These are phyloP conservation scores for Fraxinus pennsylvanica DNA, from an alignment of 257 asterid species.

Conservation along the genomic window DNA sequence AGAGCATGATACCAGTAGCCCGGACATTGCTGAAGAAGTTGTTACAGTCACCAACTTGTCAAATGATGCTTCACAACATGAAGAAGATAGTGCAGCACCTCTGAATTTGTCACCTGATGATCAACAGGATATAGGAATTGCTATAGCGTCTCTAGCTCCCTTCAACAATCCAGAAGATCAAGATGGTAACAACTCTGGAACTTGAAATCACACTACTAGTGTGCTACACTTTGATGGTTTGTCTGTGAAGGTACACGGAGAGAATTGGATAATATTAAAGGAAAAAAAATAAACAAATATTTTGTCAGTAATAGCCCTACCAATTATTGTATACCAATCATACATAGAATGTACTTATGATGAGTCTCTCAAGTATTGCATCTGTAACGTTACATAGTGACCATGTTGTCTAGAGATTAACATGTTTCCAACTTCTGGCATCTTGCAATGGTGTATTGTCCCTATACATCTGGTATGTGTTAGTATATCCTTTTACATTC, in stretches of 20 bases:
- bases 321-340: neutral
- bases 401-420: neutral
- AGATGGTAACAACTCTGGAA: constrained; percentile 12
- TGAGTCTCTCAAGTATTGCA: neutral
- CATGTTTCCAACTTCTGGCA: neutral
- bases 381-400: no score
- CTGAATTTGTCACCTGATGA: constrained; percentile 11
- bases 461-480: neutral
- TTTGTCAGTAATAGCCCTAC: neutral
- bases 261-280: neutral
- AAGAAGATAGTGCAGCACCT: constrained; percentile 3
- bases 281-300: neutral
- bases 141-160: neutral
- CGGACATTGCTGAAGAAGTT: constrained; percentile 21
- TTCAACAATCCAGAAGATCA: constrained; percentile 7
- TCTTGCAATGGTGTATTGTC: neutral
- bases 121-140: constrained; percentile 10
- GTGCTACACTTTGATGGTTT: neutral
- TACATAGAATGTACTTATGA: neutral
- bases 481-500: neutral
- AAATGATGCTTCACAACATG: constrained; percentile 23
- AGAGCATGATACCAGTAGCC: constrained; percentile 11
- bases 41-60: constrained; percentile 14
- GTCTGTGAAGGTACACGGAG: neutral
- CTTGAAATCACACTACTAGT: neutral